These are phyloP conservation scores for Myxozyma sirexii DNA, from an alignment of 805 yeast genomes.

Conservation along the genomic window DNA sequence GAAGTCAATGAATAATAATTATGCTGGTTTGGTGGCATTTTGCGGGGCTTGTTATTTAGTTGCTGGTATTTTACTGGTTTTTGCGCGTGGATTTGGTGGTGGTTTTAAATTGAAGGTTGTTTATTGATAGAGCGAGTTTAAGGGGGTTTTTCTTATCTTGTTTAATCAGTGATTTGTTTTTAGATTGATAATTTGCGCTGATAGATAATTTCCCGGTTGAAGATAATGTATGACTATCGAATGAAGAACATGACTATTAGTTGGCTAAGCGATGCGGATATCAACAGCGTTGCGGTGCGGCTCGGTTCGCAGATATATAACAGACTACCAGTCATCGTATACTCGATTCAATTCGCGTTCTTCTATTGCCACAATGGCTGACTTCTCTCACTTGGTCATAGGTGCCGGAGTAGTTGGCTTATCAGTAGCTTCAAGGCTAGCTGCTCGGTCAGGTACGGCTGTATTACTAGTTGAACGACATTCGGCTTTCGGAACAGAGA, in stretches of 20 bases:
- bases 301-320: too few species aligned
- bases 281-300: too few species aligned
- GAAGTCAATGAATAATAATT: slow-evolving; percentile 37
- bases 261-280: too few species aligned
- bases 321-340: too few species aligned
- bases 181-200: too few species aligned
- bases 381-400: slow-evolving; percentile 70
- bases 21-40: slow-evolving; percentile 42
- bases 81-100: slow-evolving; percentile 38
- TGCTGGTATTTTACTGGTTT: slow-evolving; percentile 36
- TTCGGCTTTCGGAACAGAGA: slow-evolving; percentile 68
- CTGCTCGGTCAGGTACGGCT: slow-evolving; percentile 49
- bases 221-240: too few species aligned
- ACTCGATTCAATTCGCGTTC: too few species aligned
- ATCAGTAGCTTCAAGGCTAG: slow-evolving; percentile 74
- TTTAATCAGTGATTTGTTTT: neutral
- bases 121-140: neutral
- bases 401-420: slow-evolving; percentile 89
- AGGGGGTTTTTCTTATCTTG: neutral
- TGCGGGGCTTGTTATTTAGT: slow-evolving; percentile 40
- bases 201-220: too few species aligned
- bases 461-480: slow-evolving; percentile 75
- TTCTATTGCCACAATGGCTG: slow-evolving; percentile 45
- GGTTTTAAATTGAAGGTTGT: slow-evolving; percentile 32
- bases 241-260: too few species aligned